phyloP scores from a whole-genome alignment of 2,329 filamentous ascomycete species.

The Dothidotthia symphoricarpi region DNA sequence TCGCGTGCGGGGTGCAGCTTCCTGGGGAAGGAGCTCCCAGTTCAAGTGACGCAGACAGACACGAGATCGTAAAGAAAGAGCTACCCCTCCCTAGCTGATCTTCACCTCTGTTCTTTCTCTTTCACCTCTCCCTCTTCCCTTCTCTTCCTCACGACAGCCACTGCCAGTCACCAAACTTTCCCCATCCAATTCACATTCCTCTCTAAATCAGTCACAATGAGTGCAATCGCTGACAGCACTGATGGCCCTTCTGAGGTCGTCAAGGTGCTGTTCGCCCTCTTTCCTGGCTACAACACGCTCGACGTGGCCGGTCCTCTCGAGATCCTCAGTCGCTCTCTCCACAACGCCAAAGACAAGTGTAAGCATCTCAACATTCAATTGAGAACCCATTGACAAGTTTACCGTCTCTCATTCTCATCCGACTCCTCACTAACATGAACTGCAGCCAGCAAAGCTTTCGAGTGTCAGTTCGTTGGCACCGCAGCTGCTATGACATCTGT shows the following conservation, averaged over 20 bases:
- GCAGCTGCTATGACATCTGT: slow-evolving; percentile 50
- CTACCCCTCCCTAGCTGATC: slow-evolving; percentile 25
- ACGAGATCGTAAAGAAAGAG: slow-evolving; percentile 19
- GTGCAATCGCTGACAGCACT: slow-evolving; percentile 42
- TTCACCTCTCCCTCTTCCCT: slow-evolving; percentile 10
- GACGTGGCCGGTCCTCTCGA: slow-evolving; percentile 60
- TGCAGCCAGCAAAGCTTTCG: slow-evolving; percentile 54
- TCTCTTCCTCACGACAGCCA: slow-evolving; percentile 19
- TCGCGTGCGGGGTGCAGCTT: slow-evolving; percentile 24
- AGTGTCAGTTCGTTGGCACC: slow-evolving; percentile 52
- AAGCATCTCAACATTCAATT: slow-evolving; percentile 15
- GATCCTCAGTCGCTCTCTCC: slow-evolving; percentile 55
- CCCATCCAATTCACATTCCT: slow-evolving; percentile 18
- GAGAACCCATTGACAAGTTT: not conserved
- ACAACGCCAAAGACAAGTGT: slow-evolving; percentile 56
- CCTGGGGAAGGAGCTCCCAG: slow-evolving; percentile 23
- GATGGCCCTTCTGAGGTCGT: slow-evolving; percentile 56
- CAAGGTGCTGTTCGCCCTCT: slow-evolving; percentile 61
- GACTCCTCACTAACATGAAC: slow-evolving; percentile 19
- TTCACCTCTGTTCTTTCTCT: slow-evolving; percentile 2
- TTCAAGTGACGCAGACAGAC: slow-evolving; percentile 19
- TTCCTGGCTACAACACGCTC: slow-evolving; percentile 56
- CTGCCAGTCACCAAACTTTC: slow-evolving; percentile 15
- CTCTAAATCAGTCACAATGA: slow-evolving; percentile 36
- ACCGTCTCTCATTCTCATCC: slow-evolving; percentile 1